Percentiles rank a stretch among this genome's conserved stretches.
Evolutionary conservation across 371 early-diverging fungal species (phyloP).

Genomic region (Mucor indicus): DNA sequence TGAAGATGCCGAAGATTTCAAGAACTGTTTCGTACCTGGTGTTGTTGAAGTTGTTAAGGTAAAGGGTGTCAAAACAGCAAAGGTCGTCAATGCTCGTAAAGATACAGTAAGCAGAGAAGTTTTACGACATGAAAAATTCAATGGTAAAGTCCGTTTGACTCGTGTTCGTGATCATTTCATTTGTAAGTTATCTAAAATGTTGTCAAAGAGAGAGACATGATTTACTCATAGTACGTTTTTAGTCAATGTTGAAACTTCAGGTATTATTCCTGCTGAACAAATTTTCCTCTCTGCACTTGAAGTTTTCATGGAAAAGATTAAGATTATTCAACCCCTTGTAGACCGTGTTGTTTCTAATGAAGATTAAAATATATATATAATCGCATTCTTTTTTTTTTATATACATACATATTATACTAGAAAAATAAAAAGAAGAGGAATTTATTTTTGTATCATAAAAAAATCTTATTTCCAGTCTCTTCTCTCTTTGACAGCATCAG

Average conservation of each 20-base stretch:
- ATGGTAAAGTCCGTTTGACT: slow-evolving; percentile 86
- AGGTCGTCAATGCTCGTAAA: slow-evolving; percentile 89
- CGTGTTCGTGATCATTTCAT: slow-evolving; percentile 96
- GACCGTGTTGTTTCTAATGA: slow-evolving; percentile 25
- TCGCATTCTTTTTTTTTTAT: not conserved
- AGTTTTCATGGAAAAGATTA: slow-evolving; percentile 81
- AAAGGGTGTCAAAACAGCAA: slow-evolving; percentile 65
- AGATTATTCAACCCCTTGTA: slow-evolving; percentile 52
- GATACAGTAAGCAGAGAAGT: slow-evolving; percentile 97
- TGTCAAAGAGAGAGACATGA: not conserved
- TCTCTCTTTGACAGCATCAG: slow-evolving; percentile 60
- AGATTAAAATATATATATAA: slow-evolving; percentile 1
- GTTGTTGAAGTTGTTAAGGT: slow-evolving; percentile 82
- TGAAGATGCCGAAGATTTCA: slow-evolving; percentile 85
- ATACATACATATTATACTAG: not conserved
- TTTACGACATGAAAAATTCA: slow-evolving; percentile 91
- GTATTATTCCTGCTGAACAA: slow-evolving; percentile 75
- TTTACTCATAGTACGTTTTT: not conserved
- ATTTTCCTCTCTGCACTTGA: slow-evolving; percentile 77
- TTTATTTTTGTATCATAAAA: not conserved
- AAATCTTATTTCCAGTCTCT: slow-evolving; percentile 4
- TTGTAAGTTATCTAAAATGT: slow-evolving; percentile 60
- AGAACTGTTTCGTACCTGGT: slow-evolving; percentile 88
- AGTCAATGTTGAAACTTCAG: slow-evolving; percentile 91
- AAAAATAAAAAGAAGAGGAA: not conserved